Conservation (phyloP, 345 rosid species). For the Salix koriyanagi region DNA sequence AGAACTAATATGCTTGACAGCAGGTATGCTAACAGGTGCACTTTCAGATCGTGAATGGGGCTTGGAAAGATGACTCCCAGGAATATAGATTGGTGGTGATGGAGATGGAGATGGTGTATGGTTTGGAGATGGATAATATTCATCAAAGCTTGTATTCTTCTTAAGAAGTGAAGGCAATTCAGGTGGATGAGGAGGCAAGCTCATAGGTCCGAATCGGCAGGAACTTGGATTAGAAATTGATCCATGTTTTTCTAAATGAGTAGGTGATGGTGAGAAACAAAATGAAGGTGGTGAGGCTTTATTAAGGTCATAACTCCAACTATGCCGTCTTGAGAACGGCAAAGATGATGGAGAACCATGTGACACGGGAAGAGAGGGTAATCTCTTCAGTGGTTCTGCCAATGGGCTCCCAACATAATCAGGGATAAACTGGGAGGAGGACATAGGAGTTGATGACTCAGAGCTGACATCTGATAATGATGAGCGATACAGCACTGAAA, state of each 20-base stretch:
- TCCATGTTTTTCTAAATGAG: constrained; percentile 61
- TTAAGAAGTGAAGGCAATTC: constrained; percentile 47
- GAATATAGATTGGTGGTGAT: constrained; percentile 55
- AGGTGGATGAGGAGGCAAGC: constrained; percentile 56
- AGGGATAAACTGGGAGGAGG: constrained; percentile 80
- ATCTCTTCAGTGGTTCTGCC: constrained; percentile 76
- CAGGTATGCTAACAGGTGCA: constrained; percentile 74
- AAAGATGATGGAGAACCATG: constrained; percentile 72
- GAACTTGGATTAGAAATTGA: constrained; percentile 49
- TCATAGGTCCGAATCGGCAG: constrained; percentile 33
- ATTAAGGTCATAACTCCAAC: constrained; percentile 75
- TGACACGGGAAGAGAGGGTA: constrained; percentile 69
- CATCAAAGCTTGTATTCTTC: constrained; percentile 48
- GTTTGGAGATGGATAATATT: constrained; percentile 53
- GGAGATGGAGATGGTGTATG: constrained; percentile 70
- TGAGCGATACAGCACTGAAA: constrained; percentile 64
- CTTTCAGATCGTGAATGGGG: constrained; percentile 64
- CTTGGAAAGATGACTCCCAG: constrained; percentile 37
- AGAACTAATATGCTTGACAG: constrained; percentile 32
- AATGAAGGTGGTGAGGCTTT: constrained; percentile 65
- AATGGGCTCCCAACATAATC: constrained; percentile 98
- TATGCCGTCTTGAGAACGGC: constrained; percentile 78
- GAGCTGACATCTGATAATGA: constrained; percentile 58
- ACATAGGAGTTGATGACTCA: constrained; percentile 67
- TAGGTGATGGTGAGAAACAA: constrained; percentile 79